Evolutionary conservation across 345 rosid species (phyloP).

Genomic region (Eutrema japonicum): DNA sequence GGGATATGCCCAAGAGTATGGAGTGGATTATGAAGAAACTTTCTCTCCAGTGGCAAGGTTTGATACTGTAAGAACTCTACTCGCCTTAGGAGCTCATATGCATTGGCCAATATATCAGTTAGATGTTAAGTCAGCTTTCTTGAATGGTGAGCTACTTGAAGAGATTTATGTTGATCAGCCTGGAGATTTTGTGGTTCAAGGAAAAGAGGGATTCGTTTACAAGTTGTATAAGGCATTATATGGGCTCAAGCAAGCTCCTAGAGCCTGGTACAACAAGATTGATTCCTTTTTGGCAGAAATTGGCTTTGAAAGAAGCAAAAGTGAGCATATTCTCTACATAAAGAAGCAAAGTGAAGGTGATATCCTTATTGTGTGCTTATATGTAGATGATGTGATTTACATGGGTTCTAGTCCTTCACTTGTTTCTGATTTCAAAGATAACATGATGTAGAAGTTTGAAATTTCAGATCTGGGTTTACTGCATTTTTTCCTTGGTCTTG

Average conservation of each 20-base stretch:
- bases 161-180: no score
- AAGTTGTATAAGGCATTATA: not conserved
- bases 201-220: no score
- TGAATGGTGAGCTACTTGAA: no score
- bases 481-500: no score
- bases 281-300: not conserved
- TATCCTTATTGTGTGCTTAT: no score
- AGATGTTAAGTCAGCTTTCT: conserved; percentile 29
- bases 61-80: not conserved
- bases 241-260: not conserved
- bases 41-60: no score
- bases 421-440: no score
- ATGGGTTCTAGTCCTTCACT: no score
- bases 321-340: not conserved
- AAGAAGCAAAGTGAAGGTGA: not conserved
- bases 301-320: not conserved
- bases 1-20: not conserved
- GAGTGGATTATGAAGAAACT: not conserved
- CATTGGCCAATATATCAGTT: conserved; percentile 15
- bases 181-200: no score
- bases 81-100: conserved; percentile 1
- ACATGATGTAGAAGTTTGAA: no score
- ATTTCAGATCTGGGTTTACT: no score
- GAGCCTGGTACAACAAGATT: conserved; percentile 17
- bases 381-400: no score